Conservation (phyloP, 495 filamentous ascomycete species). For the Hyaloscypha hepaticicola region DNA sequence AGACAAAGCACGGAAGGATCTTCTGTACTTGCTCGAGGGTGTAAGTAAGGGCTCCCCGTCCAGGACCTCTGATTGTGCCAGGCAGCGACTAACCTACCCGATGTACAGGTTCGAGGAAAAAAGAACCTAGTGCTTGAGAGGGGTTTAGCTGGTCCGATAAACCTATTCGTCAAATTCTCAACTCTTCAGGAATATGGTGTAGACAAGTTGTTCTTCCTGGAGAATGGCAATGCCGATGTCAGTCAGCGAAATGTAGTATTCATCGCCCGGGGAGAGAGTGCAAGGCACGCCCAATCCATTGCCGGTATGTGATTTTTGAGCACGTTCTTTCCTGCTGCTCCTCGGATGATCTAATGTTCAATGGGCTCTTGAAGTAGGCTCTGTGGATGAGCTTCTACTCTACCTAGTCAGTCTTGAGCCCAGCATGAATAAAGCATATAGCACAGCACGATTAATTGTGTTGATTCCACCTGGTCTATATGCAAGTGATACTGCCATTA, state of each 20-base stretch:
- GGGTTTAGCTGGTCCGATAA: slow-evolving; percentile 82
- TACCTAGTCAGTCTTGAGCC: slow-evolving; percentile 65
- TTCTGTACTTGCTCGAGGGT: slow-evolving; percentile 83
- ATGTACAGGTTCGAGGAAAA: slow-evolving; percentile 83
- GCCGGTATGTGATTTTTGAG: slow-evolving; percentile 67
- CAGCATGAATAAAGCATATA: slow-evolving; percentile 50
- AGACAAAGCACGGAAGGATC: slow-evolving; percentile 80
- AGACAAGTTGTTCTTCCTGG: slow-evolving; percentile 91
- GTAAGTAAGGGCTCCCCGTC: slow-evolving; percentile 63
- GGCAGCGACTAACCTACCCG: slow-evolving; percentile 17
- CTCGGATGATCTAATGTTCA: neutral
- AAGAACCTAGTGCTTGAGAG: slow-evolving; percentile 96
- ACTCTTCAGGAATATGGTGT: slow-evolving; percentile 83
- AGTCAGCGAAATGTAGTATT: slow-evolving; percentile 96
- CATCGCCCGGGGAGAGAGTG: slow-evolving; percentile 83
- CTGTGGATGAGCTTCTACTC: slow-evolving; percentile 56
- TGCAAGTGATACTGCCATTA: slow-evolving; percentile 25
- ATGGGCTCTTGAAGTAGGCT: slow-evolving; percentile 62
- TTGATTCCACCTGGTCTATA: slow-evolving; percentile 22
- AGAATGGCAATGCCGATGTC: slow-evolving; percentile 88
- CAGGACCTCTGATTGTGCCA: slow-evolving; percentile 10
- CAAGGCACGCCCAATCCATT: slow-evolving; percentile 75
- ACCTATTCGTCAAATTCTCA: slow-evolving; percentile 91
- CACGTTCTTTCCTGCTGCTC: neutral
- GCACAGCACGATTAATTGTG: slow-evolving; percentile 33